Evolutionary conservation across 2,329 filamentous ascomycete genomes (phyloP), one percentile per base, ranked within the genome.

Genomic region (Coniochaeta sp.): DNA sequence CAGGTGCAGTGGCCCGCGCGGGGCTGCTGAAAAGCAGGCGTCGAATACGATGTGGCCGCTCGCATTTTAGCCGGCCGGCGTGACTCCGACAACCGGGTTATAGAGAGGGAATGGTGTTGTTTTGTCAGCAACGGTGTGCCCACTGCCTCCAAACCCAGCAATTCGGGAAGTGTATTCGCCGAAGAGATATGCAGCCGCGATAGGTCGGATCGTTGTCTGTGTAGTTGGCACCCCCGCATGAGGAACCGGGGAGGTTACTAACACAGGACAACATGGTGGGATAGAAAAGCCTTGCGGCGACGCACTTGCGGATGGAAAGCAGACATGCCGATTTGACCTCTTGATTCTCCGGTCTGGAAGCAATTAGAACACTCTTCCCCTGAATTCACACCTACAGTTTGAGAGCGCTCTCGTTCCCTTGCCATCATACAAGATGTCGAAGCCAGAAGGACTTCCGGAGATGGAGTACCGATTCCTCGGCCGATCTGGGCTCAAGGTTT

Each of bases 401-500:
- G n/a, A n/a, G n/a, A n/a, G n/a, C n/a, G n/a, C n/a, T n/a, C n/a
- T n/a, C n/a, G n/a, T n/a, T n/a, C n/a, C n/a, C n/a, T n/a, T n/a
- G n/a, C n/a, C n/a, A n/a, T n/a, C n/a, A 13, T 32, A 18, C 33
- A 22, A 5, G 24, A 60, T 61, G 56, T 53, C 57, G 22, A 57
- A 56, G 20, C 57, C 57, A 6, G 57, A 58, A n/a, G 52, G 52
- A 30, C 56, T 58, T 20, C 57, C 59, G 30, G 69, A 73, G 55
- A 88, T 88, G 85, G 74, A 84, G 59, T 89, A 89, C 68, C 82
- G 86, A 58, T 83, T 82, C 68, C 76, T 89, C 7, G 86, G 87
- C 61, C 79, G 78, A 33, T 86, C 84, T 16, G 86, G 87, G 49
- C 76, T 90, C 14, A 82, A 89, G 64, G 85, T 90, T 28, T 89